Conservation (phyloP, 2,329 filamentous ascomycete species). For the Hypoxylon sp. region DNA sequence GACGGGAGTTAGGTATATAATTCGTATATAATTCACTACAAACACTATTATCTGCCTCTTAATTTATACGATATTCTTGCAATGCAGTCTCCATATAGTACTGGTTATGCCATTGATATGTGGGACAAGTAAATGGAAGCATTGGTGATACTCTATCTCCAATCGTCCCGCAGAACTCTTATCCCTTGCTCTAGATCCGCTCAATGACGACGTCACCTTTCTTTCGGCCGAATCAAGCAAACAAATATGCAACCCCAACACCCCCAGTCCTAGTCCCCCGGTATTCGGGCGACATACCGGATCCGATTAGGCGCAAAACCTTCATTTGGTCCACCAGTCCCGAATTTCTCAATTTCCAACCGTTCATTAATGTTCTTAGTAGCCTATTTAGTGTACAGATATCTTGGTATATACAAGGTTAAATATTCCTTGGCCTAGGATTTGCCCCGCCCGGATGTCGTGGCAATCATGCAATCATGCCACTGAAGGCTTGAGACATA, state of each 20-base stretch:
- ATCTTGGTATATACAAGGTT: background rate
- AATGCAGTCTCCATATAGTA: background rate
- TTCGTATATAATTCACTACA: background rate
- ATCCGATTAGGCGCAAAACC: conserved; percentile 23
- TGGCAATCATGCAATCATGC: conserved; percentile 3
- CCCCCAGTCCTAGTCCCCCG: conserved; percentile 9
- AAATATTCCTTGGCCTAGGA: background rate
- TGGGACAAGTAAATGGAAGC: background rate
- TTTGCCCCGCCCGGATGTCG: background rate
- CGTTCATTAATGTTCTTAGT: background rate
- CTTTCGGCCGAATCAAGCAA: conserved; percentile 12
- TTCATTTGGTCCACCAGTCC: conserved; percentile 7
- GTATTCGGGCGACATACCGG: conserved; percentile 12
- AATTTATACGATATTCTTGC: background rate
- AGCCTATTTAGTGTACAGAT: too few species aligned
- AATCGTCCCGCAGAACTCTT: background rate
- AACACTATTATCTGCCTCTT: background rate
- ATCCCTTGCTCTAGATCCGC: background rate
- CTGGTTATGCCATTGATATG: background rate
- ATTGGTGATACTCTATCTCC: background rate
- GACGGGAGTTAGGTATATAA: too few species aligned
- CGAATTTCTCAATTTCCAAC: background rate
- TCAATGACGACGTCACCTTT: background rate
- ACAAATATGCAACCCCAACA: background rate
- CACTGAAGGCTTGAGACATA: background rate